Evolutionary conservation across 768 basidiomycete genomes (phyloP).

Genomic region (Kwoniella sp.): DNA sequence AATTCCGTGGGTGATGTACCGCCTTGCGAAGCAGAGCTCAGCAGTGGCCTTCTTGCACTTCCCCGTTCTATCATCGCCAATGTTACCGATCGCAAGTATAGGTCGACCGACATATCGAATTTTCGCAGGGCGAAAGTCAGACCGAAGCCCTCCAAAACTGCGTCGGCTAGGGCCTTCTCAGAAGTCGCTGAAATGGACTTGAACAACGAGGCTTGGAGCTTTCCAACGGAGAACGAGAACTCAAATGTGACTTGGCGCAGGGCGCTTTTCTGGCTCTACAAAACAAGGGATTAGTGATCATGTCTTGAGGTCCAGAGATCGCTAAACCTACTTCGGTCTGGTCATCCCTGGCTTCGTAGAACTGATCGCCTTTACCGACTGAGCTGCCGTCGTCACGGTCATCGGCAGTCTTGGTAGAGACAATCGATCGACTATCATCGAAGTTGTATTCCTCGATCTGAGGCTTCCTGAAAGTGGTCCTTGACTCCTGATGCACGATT

Average conservation of each 20-base stretch:
- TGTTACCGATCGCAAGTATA: constrained; percentile 71
- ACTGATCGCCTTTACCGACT: constrained; percentile 48
- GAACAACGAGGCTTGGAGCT: constrained; percentile 71
- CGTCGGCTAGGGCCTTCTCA: constrained; percentile 73
- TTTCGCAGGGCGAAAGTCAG: constrained; percentile 70
- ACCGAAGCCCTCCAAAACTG: constrained; percentile 72
- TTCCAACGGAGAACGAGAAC: constrained; percentile 79
- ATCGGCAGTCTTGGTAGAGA: constrained; percentile 48
- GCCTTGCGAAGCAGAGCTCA: constrained; percentile 32
- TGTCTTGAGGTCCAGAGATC: too few species aligned
- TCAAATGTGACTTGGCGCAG: constrained; percentile 67
- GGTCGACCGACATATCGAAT: constrained; percentile 78
- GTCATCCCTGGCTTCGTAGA: constrained; percentile 70
- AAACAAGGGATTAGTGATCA: not conserved
- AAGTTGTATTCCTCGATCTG: constrained; percentile 63
- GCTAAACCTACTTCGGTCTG: constrained; percentile 55
- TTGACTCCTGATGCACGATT: not conserved
- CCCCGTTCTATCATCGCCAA: constrained; percentile 67
- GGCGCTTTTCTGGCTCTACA: constrained; percentile 51
- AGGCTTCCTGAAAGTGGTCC: constrained; percentile 24
- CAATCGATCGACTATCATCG: constrained; percentile 45
- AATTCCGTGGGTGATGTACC: constrained; percentile 27
- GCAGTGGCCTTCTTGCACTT: constrained; percentile 46
- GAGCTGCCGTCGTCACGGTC: constrained; percentile 29
- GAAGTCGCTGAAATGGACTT: constrained; percentile 61